Evolutionary conservation across 331 rosid species (phyloP).

Genomic region (Rosa hybrid): DNA sequence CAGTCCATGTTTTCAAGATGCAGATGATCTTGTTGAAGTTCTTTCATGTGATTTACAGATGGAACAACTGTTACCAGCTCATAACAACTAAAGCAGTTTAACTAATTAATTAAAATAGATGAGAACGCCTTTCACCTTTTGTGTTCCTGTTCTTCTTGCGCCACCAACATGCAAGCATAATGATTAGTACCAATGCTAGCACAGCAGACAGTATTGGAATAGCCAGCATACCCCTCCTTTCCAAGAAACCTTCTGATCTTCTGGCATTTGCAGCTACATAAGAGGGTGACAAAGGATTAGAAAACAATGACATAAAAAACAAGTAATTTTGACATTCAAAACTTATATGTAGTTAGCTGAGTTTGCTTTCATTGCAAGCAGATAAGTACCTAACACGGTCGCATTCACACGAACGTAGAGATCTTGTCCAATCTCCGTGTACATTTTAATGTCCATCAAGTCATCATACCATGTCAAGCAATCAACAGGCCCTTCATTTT

Average conservation of each 20-base stretch:
- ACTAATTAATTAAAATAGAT: not conserved
- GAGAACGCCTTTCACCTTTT: not conserved
- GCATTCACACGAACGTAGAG: conserved; percentile 48
- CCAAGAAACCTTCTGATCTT: conserved; percentile 3
- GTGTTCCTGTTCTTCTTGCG: not conserved
- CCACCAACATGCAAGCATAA: not conserved
- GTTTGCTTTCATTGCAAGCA: too few relatives aligned
- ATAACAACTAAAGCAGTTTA: not conserved
- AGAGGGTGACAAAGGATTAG: not conserved
- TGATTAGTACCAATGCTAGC: not conserved
- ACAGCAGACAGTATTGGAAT: not conserved
- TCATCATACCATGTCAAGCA: conserved; percentile 30
- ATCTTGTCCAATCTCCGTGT: conserved; percentile 31
- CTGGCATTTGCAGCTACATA: conserved; percentile 26
- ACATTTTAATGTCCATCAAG: conserved; percentile 22
- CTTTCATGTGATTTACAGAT: not conserved
- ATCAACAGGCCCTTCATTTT: conserved; percentile 27
- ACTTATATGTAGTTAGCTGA: too few relatives aligned
- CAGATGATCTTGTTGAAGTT: not conserved
- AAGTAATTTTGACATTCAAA: too few relatives aligned
- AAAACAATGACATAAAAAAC: too few relatives aligned
- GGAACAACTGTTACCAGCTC: not conserved
- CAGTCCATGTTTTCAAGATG: not conserved
- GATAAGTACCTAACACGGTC: conserved; percentile 18
- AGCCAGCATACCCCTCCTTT: not conserved